A percentile compares a stretch with the other conserved stretches of the same genome.
These are phyloP conservation scores for Penicillium coprophilum DNA, from an alignment of 495 filamentous ascomycete genomes.

Conservation along the genomic window DNA sequence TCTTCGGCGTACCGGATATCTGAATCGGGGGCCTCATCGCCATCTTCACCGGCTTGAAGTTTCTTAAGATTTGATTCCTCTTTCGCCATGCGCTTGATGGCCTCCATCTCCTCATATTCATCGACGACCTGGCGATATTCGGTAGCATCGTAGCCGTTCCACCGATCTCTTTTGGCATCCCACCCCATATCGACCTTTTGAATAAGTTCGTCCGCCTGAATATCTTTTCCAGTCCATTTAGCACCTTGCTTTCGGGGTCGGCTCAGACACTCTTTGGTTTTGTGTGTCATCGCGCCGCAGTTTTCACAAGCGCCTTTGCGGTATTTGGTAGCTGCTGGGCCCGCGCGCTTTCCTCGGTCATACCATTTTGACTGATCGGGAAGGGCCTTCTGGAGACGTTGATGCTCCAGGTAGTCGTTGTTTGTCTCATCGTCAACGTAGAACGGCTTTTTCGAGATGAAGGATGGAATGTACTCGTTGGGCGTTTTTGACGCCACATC, in stretches of 20 bases:
- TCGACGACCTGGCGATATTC: slow-evolving; percentile 84
- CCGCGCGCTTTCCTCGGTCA: slow-evolving; percentile 76
- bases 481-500: slow-evolving; percentile 65
- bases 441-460: slow-evolving; percentile 97
- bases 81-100: slow-evolving; percentile 63
- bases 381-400: slow-evolving; percentile 72
- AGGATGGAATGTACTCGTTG: slow-evolving; percentile 98
- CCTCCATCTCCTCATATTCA: slow-evolving; percentile 84
- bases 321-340: slow-evolving; percentile 88
- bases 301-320: slow-evolving; percentile 98
- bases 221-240: slow-evolving; percentile 89
- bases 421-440: slow-evolving; percentile 83
- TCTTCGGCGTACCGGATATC: slow-evolving; percentile 89
- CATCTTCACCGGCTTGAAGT: slow-evolving; percentile 52
- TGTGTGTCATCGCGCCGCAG: slow-evolving; percentile 95
- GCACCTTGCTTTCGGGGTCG: slow-evolving; percentile 88
- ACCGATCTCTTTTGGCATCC: slow-evolving; percentile 98
- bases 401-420: slow-evolving; percentile 94
- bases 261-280: slow-evolving; percentile 88
- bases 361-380: slow-evolving; percentile 80
- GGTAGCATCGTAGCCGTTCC: slow-evolving; percentile 91
- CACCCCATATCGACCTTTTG: slow-evolving; percentile 84
- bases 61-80: slow-evolving; percentile 43
- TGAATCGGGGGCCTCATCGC: slow-evolving; percentile 56
- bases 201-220: slow-evolving; percentile 87